Conservation (phyloP, 805 yeast species). For the Metschnikowia sp. region DNA sequence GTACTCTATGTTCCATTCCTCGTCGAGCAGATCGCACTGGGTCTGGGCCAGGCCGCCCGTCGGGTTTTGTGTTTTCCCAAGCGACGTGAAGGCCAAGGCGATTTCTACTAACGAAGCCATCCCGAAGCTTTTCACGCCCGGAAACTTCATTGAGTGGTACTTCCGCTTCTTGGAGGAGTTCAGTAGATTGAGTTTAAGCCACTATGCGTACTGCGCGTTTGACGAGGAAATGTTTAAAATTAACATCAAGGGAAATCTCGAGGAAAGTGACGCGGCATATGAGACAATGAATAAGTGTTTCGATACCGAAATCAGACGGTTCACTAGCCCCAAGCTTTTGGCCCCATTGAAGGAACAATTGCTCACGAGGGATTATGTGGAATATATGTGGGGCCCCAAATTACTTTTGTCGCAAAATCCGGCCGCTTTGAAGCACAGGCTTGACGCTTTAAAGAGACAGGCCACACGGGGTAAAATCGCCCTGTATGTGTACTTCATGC, state of each 20-base stretch:
- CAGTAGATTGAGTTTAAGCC: not conserved
- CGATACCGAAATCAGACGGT: not conserved
- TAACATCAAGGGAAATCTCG: not conserved
- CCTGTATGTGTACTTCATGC: not conserved
- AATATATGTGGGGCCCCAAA: not conserved
- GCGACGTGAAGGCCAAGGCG: no score
- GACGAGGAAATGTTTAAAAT: not conserved
- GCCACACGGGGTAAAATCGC: not conserved
- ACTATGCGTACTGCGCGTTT: not conserved
- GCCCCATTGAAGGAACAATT: not conserved
- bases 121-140: not conserved
- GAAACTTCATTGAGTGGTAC: not conserved
- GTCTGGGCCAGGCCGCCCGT: no score
- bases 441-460: not conserved
- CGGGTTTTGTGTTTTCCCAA: no score
- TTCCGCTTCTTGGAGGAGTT: not conserved
- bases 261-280: not conserved
- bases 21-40: no score
- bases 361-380: not conserved
- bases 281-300: not conserved
- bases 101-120: no score
- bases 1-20: no score
- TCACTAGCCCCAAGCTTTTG: not conserved
- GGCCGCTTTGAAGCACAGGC: not conserved
- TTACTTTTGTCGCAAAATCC: not conserved